Evolutionary conservation across 2,329 filamentous ascomycete genomes (phyloP), one percentile per base, ranked within the genome.

Genomic region (Escovopsis sp.): DNA sequence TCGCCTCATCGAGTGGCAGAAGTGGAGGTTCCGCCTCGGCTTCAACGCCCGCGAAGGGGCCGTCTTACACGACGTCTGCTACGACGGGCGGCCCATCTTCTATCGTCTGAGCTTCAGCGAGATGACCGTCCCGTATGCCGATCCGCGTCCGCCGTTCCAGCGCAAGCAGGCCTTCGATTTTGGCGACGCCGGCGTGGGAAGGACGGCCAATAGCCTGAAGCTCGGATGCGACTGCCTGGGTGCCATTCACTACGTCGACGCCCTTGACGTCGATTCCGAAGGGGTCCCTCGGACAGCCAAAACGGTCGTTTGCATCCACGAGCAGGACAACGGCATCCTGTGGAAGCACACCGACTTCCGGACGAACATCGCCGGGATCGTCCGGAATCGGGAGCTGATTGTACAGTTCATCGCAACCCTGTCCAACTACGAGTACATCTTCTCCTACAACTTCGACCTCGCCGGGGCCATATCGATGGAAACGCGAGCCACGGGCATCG

Each of bases 111-210:
- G 73, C 46, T 68, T 81, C 44, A 75, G 73, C 47, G 81, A 86
- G 56, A 81, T 85, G 73, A 73, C 73, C 2, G 76, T 82, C 0
- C 77, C 77, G 0, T 84, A 84, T 48, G 77, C 66, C 3, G 79
- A 84, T 50, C 75, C 75, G 1, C 70, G 80, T 2, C 61, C 68
- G 1, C 79, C 79, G 0, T 83, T 74, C 53, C 76, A 79, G 40
- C 70, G 79, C 35, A 84, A 85, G 55, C 74, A 79, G 41, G 80
- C 79, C 1, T 84, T 85, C 50, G 80, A 84, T 50, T 73, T 84
- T 45, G 81, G 81, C 7, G 79, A 84, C 44, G 76, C 71, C 9
- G 80, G 80, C 5, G 73, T 76, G 20, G 81, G 81, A 2, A 69
- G 74, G 39, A 74, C 70, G 38, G 75, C 77, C 13, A 85, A 85